Percentiles rank a stretch among this genome's conserved stretches.
Evolutionary conservation across 192 early-diverging fungal genomes (phyloP).

Genomic region (Jimgerdemannia lactiflua): DNA sequence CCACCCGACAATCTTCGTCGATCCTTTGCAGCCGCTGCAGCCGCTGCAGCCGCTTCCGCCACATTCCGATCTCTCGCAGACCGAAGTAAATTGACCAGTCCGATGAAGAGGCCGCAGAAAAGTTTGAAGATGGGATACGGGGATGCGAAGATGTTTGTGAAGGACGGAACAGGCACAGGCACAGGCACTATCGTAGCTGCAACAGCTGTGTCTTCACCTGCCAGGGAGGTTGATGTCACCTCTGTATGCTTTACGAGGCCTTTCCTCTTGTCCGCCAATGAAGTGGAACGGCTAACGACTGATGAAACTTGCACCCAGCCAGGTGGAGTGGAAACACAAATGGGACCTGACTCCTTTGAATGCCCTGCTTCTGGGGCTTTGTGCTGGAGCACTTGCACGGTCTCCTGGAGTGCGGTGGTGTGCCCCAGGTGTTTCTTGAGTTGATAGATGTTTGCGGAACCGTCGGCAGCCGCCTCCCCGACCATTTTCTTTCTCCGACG

Average conservation of each 20-base stretch:
- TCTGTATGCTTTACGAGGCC: too few species aligned
- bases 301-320: neutral
- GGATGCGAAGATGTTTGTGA: neutral
- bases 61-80: neutral
- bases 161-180: neutral
- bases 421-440: too few species aligned
- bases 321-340: neutral
- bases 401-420: too few species aligned
- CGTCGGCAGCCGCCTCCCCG: neutral
- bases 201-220: neutral
- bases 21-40: too few species aligned
- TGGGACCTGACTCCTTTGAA: too few species aligned
- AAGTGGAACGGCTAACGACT: neutral
- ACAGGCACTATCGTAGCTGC: neutral
- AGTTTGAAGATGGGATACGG: slow-evolving; percentile 3
- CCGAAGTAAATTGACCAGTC: slow-evolving; percentile 1
- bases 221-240: too few species aligned
- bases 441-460: neutral
- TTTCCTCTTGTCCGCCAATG: neutral
- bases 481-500: slow-evolving; percentile 3
- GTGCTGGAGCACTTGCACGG: too few species aligned
- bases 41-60: too few species aligned
- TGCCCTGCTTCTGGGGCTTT: too few species aligned
- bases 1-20: too few species aligned
- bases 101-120: neutral